Evolutionary conservation across 2,329 filamentous ascomycete genomes (phyloP), one percentile per base, ranked within the genome.

Genomic region (Pestalotiopsis sp.): DNA sequence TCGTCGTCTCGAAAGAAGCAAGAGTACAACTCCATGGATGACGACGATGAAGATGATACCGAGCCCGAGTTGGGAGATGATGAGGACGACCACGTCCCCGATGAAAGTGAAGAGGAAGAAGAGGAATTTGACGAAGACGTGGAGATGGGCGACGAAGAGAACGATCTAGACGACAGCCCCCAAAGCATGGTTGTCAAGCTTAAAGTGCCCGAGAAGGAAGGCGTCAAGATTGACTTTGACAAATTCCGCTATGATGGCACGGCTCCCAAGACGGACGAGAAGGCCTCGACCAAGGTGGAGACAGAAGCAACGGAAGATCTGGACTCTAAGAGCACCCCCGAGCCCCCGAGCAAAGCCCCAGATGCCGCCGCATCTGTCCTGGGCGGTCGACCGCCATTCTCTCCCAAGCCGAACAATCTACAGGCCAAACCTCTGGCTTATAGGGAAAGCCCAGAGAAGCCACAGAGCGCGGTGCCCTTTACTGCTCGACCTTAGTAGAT

Each of bases 141-240:
- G 52, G 82, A 82, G 49, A 85, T 89, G 76, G 83, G 83, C 12
- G 87, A 90, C 52, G 87, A 87, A 25, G 87, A 87, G 27, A 84
- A 87, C 62, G 74, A 86, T 58, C 80, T 84, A 1, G 84, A 85
- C 49, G 80, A 82, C 23, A 80, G 79, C 69, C 71, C 79, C 70
- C 84, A 85, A 73, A 93, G 90, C 73, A 85, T 95, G 56, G 86
- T 97, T 64, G 91, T 97, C 68, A 95, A 93, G 77, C 84, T 97
- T 14, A 85, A 86, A 6, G 80, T 90, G 49, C 73, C 75, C 1
- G 64, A 70, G 25, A 84, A 84, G 56, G 72, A 84, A 75, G 79
- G 78, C 66, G 75, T 77, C 60, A 77, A 75, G 64, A 75, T 78
- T 62, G 75, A 76, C 58, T 70, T 80, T 5, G 73, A 79, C 49